phyloP scores from a whole-genome alignment of 495 filamentous ascomycete species.

The Tuber borchii region DNA sequence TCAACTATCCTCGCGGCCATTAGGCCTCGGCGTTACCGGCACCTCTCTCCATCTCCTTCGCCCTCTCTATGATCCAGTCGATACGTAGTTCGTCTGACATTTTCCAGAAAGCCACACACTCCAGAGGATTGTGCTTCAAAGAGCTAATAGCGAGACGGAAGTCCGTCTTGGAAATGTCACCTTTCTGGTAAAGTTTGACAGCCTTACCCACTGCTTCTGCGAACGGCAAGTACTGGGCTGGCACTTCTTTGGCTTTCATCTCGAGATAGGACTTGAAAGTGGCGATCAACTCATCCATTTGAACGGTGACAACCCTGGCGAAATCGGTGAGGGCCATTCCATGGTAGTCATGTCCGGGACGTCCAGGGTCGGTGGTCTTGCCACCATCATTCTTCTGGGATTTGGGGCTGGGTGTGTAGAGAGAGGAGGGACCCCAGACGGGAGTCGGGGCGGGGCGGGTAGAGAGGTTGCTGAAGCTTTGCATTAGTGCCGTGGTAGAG shows the following conservation, averaged over 20 bases:
- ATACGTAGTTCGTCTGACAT: background rate
- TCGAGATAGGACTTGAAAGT: background rate
- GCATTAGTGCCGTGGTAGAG: background rate
- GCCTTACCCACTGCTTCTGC: background rate
- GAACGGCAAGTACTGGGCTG: background rate
- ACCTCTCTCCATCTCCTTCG: background rate
- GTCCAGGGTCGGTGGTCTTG: background rate
- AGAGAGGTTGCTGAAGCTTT: background rate
- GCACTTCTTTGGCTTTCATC: background rate
- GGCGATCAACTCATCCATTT: background rate
- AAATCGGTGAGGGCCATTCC: background rate
- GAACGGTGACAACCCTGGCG: background rate
- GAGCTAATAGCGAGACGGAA: background rate
- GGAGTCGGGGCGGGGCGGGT: background rate
- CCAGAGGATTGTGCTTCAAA: background rate
- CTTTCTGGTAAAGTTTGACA: background rate
- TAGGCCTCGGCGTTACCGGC: background rate
- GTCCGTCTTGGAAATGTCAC: background rate
- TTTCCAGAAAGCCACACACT: background rate
- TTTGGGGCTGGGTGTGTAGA: background rate
- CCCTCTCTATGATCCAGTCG: background rate
- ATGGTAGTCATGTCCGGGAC: background rate
- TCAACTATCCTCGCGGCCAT: background rate
- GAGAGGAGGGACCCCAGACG: background rate
- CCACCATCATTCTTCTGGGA: background rate